phyloP scores from a whole-genome alignment of 805 yeast genomes.

The Candida maris region DNA sequence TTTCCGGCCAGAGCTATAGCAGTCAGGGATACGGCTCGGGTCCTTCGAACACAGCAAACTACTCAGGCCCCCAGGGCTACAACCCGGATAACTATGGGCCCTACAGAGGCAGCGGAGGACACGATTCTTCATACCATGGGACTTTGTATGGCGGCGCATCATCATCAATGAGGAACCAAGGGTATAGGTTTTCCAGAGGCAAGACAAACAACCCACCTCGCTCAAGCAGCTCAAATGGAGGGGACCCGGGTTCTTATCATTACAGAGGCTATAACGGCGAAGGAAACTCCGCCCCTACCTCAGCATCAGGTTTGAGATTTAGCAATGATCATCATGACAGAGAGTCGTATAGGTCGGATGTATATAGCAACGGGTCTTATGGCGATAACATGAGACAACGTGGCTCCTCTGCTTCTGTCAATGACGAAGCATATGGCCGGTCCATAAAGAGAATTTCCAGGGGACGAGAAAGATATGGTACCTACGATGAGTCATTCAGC shows the following conservation, averaged over 20 bases:
- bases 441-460: constrained; percentile 9
- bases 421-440: constrained; percentile 9
- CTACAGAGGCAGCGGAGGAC: constrained; percentile 11
- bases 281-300: constrained; percentile 5
- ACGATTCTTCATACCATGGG: constrained; percentile 12
- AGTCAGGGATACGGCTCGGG: background rate
- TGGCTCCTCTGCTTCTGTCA: constrained; percentile 3
- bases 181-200: constrained; percentile 19
- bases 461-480: constrained; percentile 12
- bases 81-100: constrained; percentile 3
- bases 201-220: constrained; percentile 5
- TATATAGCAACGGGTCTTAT: constrained; percentile 3
- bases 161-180: constrained; percentile 12
- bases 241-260: constrained; percentile 5
- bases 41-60: background rate
- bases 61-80: constrained; percentile 9
- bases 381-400: constrained; percentile 7
- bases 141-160: constrained; percentile 11
- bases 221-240: constrained; percentile 2
- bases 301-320: constrained; percentile 10
- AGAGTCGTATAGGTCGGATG: constrained; percentile 17
- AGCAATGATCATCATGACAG: constrained; percentile 16
- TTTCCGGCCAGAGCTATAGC: background rate
- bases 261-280: constrained; percentile 18
- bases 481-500: constrained; percentile 11